phyloP scores from a whole-genome alignment of 2,329 filamentous ascomycete species.

The Aspergillus clavatus region DNA sequence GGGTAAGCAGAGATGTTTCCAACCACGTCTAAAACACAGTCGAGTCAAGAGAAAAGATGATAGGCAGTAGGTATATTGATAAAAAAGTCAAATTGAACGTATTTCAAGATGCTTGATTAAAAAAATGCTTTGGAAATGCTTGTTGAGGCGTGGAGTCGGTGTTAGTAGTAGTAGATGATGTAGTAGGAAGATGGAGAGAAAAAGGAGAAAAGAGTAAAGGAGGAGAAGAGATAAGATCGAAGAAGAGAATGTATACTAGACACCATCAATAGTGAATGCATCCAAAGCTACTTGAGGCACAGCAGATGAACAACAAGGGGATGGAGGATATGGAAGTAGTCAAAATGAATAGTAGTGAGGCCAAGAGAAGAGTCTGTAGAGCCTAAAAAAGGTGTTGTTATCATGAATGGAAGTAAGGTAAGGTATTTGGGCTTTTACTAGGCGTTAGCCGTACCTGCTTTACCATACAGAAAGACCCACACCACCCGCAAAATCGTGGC shows the following conservation, averaged over 20 bases:
- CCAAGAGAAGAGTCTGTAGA: neutral
- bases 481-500: neutral
- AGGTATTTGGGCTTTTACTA: neutral
- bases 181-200: conserved; percentile 11
- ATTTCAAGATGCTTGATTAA: conserved; percentile 3
- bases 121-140: conserved; percentile 5
- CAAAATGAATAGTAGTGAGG: neutral
- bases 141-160: conserved; percentile 11
- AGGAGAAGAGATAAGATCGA: conserved; percentile 8
- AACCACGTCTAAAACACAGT: conserved; percentile 6
- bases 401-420: neutral
- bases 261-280: neutral
- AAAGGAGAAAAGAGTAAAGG: conserved; percentile 8
- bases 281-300: neutral
- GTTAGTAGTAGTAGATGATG: conserved; percentile 12
- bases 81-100: conserved; percentile 5
- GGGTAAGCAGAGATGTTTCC: conserved; percentile 16
- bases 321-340: neutral
- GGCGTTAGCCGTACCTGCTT: conserved; percentile 1
- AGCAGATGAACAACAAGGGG: neutral
- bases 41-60: neutral
- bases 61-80: neutral
- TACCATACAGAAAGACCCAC: neutral
- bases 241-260: conserved; percentile 3
- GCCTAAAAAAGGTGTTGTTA: neutral